These are phyloP conservation scores for Lumnitzera racemosa DNA, from an alignment of 345 rosid genomes.

Conservation along the genomic window DNA sequence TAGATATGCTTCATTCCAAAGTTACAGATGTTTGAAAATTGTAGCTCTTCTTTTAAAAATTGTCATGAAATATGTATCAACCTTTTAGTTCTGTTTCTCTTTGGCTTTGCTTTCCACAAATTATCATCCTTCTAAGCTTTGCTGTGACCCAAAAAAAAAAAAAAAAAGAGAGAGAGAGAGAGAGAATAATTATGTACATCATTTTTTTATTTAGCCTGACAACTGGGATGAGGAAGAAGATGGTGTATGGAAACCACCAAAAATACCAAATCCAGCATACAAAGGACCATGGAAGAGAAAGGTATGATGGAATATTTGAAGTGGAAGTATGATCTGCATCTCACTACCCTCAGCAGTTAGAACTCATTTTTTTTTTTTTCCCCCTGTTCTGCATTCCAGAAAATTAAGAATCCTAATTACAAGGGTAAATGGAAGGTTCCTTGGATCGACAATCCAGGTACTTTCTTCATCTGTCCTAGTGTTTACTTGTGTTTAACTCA, in stretches of 20 bases:
- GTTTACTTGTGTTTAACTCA: not conserved
- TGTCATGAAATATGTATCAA: too few relatives aligned
- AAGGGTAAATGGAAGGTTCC: conserved; percentile 93
- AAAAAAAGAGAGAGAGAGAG: too few relatives aligned
- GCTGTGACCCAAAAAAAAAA: too few relatives aligned
- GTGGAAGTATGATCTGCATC: too few relatives aligned
- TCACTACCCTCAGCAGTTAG: not conserved
- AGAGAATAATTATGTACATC: not conserved
- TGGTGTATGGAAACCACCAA: conserved; percentile 66
- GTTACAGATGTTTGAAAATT: not conserved
- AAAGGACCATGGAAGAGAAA: conserved; percentile 80
- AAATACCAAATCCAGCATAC: conserved; percentile 63
- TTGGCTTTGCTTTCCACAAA: too few relatives aligned
- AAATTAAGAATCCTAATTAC: conserved; percentile 83
- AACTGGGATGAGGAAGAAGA: conserved; percentile 74
- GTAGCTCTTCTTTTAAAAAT: not conserved
- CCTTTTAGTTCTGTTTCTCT: too few relatives aligned
- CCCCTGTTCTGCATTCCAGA: conserved; percentile 25
- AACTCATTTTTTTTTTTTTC: too few relatives aligned
- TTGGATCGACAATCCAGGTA: conserved; percentile 92
- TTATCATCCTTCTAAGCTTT: too few relatives aligned
- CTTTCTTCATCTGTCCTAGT: conserved; percentile 2
- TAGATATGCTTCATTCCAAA: not conserved
- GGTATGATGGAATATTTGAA: conserved; percentile 18
- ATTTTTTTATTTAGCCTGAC: conserved; percentile 39